Base-by-base conservation (phyloP, 2,329 filamentous ascomycete genomes). In the Westerdykella ornata region DNA sequence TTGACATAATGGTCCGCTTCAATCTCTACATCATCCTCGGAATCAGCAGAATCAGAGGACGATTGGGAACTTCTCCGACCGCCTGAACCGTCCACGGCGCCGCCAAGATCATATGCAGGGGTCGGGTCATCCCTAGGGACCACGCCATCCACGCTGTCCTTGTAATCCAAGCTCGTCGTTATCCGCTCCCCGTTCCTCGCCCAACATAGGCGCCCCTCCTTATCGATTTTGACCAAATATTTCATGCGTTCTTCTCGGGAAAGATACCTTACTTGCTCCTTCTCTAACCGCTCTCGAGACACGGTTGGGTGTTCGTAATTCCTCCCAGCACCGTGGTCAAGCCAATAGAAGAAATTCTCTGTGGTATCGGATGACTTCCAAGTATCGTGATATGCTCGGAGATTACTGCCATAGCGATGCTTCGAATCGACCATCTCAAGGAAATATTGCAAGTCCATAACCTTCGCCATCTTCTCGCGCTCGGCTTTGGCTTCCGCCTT, bases 291-390 rank as follows among this genome's bases (percentile, higher is more conserved):
- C 44, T 85, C 82, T 28, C 89, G 75, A 1, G 87, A 82, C 48
- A 88, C 88, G 0, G 78, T 75, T 3, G 80, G 75, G 11, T 90
- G 69, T 48, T 90, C 83, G 33, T 92, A 60, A 30, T 76, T 64
- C 51, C 72, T 80, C 0, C 89, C 89, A 37, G 82, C 82, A 4
- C 89, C 89, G 44, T 84, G 74, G 60, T 96, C 89, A 1, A 95
- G 72, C 88, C 89, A 95, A 67, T 88, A 90, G 63, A 95, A 95
- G 73, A 89, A 96, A 59, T 92, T 94, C 61, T 95, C 84, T 4
- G 80, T 77, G 0, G 87, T 90, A 19, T 85, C 72, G 1, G 79
- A 72, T 45, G 76, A 78, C 63, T 88, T 88, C 89, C 89, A 96
- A 49, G 85, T 80, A 44, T 80, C 78, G 57, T 96, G 89, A 54